A percentile compares a stretch with the other conserved stretches of the same genome.
These are phyloP conservation scores for Clavispora santaluciae DNA, from an alignment of 805 yeast genomes.

Conservation along the genomic window DNA sequence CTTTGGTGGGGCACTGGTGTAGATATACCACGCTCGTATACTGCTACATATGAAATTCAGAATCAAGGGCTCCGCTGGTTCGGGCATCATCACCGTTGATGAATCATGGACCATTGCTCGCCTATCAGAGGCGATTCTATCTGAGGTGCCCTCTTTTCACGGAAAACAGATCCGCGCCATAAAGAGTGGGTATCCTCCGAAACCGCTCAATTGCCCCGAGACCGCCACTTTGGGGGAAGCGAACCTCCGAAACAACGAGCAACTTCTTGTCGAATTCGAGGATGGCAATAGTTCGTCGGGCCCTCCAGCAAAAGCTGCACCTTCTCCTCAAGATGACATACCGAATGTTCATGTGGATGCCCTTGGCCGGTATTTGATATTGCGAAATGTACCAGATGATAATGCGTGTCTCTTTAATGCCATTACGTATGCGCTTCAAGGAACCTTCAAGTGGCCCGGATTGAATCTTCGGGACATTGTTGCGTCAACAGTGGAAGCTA, in stretches of 20 bases:
- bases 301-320: slow-evolving; percentile 4
- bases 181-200: slow-evolving; percentile 57
- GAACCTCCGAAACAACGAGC: slow-evolving; percentile 59
- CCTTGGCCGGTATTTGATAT: slow-evolving; percentile 33
- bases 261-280: slow-evolving; percentile 36
- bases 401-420: slow-evolving; percentile 75
- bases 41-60: slow-evolving; percentile 2
- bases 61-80: slow-evolving; percentile 1
- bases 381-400: slow-evolving; percentile 67
- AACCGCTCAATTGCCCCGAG: slow-evolving; percentile 26
- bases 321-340: slow-evolving; percentile 14
- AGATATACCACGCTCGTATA: background rate
- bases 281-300: background rate
- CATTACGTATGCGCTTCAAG: slow-evolving; percentile 46
- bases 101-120: background rate
- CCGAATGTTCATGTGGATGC: slow-evolving; percentile 20
- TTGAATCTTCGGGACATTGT: slow-evolving; percentile 45
- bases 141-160: background rate
- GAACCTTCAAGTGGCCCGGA: slow-evolving; percentile 11
- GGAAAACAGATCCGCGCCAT: background rate
- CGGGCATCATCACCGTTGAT: slow-evolving; percentile 2
- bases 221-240: slow-evolving; percentile 27
- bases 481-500: slow-evolving; percentile 38
- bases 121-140: background rate
- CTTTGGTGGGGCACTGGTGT: background rate